Evolutionary conservation across 2,329 filamentous ascomycete genomes (phyloP).

Genomic region (Calonectria leucothoes): DNA sequence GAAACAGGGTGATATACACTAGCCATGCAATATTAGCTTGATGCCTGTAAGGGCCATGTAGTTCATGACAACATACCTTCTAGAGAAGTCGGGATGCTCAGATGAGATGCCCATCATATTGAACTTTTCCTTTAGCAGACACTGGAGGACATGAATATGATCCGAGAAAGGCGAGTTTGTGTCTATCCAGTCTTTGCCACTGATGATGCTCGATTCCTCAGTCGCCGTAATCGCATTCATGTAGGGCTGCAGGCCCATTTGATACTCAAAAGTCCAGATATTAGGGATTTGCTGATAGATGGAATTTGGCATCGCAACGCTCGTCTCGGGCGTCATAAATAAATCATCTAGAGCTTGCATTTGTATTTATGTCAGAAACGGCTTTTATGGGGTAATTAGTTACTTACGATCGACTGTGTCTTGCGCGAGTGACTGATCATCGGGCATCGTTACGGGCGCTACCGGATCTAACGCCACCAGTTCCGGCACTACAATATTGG

Average conservation of each 20-base stretch:
- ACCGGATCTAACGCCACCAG: not conserved
- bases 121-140: constrained; percentile 40
- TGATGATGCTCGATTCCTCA: constrained; percentile 30
- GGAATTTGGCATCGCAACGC: constrained; percentile 1
- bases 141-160: constrained; percentile 43
- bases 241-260: constrained; percentile 45
- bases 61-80: constrained; percentile 12
- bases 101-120: constrained; percentile 24
- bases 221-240: constrained; percentile 38
- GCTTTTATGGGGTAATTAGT: not conserved
- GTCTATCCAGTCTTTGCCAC: constrained; percentile 39
- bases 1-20: constrained; percentile 44
- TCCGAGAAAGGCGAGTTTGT: constrained; percentile 48
- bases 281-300: constrained; percentile 43
- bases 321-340: not conserved
- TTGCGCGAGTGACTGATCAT: not conserved
- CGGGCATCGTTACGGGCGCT: not conserved
- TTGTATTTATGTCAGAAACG: not conserved
- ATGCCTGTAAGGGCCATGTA: not conserved
- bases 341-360: not conserved
- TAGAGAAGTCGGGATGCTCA: not conserved
- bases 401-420: not conserved
- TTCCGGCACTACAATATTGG: not conserved
- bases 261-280: constrained; percentile 46
- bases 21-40: not conserved